These are phyloP conservation scores for Xanthoconium stramineum DNA, from an alignment of 768 basidiomycete species.

Conservation along the genomic window DNA sequence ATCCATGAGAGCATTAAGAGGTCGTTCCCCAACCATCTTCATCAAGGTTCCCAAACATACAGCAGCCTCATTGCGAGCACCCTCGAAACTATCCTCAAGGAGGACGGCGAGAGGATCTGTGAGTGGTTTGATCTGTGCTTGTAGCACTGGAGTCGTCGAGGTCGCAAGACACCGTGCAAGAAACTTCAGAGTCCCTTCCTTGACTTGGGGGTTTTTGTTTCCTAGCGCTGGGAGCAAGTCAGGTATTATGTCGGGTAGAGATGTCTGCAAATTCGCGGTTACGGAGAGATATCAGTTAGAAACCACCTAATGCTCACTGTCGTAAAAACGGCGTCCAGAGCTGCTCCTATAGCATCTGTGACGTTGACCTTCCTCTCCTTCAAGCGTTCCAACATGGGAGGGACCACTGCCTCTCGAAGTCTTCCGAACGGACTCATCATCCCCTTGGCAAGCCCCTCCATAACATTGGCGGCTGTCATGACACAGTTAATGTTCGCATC, in stretches of 20 bases:
- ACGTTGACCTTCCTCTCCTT: constrained; percentile 94
- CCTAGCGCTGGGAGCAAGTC: constrained; percentile 75
- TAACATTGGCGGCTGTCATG: constrained; percentile 76
- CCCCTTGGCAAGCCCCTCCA: constrained; percentile 85
- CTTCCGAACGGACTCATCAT: constrained; percentile 71
- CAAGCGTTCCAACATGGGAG: constrained; percentile 79
- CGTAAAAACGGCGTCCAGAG: constrained; percentile 83
- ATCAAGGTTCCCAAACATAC: constrained; percentile 83
- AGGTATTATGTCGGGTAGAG: constrained; percentile 75
- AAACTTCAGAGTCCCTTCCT: constrained; percentile 89
- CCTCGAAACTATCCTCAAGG: constrained; percentile 86
- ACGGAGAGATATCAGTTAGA: neutral
- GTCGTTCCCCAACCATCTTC: constrained; percentile 96
- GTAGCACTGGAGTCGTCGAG: constrained; percentile 66
- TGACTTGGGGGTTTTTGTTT: constrained; percentile 95
- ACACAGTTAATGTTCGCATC: constrained; percentile 98
- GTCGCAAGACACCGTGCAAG: constrained; percentile 72
- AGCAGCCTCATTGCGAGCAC: constrained; percentile 88
- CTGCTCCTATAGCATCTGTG: constrained; percentile 81
- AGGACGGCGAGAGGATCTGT: constrained; percentile 71
- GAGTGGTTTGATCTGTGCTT: constrained; percentile 75
- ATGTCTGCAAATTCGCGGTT: constrained; percentile 48
- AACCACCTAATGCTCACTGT: constrained; percentile 55
- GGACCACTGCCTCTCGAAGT: constrained; percentile 68
- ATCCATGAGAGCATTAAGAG: constrained; percentile 84